Base-by-base conservation (phyloP, 2,329 filamentous ascomycete genomes). In the Apiospora pterosperma region DNA sequence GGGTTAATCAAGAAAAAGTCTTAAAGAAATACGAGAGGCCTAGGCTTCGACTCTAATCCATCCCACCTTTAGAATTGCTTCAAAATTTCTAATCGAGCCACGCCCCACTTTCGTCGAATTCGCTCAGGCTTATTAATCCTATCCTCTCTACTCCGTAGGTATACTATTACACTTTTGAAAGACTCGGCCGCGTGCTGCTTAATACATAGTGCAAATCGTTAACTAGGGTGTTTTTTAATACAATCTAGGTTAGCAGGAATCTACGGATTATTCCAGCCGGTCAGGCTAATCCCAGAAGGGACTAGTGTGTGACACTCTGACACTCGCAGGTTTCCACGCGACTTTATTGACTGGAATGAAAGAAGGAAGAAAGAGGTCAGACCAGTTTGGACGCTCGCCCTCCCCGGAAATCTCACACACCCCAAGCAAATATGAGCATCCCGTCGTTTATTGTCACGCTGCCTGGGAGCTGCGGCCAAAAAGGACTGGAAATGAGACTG, bases 271-370 rank as follows among this genome's bases (percentile, higher is more conserved):
- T 55, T 55, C 28, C 48, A 55, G 48, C 28, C 48, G 48, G 48
- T 4, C 48, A 19, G 4, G 4, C 48, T 55, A 55, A 2, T 1
- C 48, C 48, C 16, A 11, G 1, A 11, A 3, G 7, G 14, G 48
- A 5, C 16, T 55, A 55, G 48, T 19, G 28, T 16, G 48, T 55
- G 48, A 55, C 28, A 55, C 48, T 55, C 48, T 55, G 48, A 55
- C 48, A 55, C 48, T 55, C 48, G 25, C 48, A 55, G 44, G 48
- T 55, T 55, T 55, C 48, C 48, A 55, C 48, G 48, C 48, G 48
- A 55, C 48, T 55, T 55, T 55, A 55, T 55, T 55, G 48, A 55
- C 48, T 55, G 48, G 48, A 55, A 55, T n/a, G n/a, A 55, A 55
- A 55, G 28, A 55, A 55, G 48, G 34, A 55, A 34, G 48, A 19